phyloP scores from a whole-genome alignment of 2,329 filamentous ascomycete genomes.

The Diplodia corticola region DNA sequence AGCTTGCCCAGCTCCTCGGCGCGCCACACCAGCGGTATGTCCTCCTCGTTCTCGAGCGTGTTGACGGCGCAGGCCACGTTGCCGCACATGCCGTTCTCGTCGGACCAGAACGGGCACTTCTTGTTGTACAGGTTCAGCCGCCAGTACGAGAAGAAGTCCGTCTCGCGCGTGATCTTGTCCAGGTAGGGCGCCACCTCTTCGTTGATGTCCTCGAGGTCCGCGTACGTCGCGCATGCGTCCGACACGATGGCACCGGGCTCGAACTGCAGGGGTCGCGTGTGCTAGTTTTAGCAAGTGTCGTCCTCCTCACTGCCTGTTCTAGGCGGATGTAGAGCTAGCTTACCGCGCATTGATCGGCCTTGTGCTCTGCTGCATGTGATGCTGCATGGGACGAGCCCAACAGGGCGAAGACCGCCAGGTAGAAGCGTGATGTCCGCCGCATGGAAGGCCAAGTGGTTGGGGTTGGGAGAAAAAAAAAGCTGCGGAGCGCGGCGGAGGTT shows the following conservation, averaged over 20 bases:
- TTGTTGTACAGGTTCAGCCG: constrained; percentile 93
- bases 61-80: constrained; percentile 96
- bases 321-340: constrained; percentile 38
- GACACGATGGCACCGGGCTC: constrained; percentile 86
- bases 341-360: constrained; percentile 57
- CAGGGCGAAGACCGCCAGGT: constrained; percentile 62
- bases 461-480: constrained; percentile 18
- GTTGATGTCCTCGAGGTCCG: constrained; percentile 84
- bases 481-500: constrained; percentile 19
- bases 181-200: constrained; percentile 72
- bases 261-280: constrained; percentile 58
- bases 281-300: not conserved
- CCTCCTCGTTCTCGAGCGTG: constrained; percentile 91
- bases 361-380: constrained; percentile 38
- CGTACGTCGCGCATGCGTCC: constrained; percentile 92
- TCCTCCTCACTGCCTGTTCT: not conserved
- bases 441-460: constrained; percentile 36
- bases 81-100: constrained; percentile 90
- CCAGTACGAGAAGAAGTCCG: constrained; percentile 98
- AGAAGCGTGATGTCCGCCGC: constrained; percentile 59
- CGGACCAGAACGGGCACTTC: constrained; percentile 93
- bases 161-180: constrained; percentile 77
- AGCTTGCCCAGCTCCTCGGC: constrained; percentile 89
- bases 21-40: constrained; percentile 89
- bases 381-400: constrained; percentile 51